Evolutionary conservation across 2,329 filamentous ascomycete genomes (phyloP).

Genomic region (Fusarium lateritium): DNA sequence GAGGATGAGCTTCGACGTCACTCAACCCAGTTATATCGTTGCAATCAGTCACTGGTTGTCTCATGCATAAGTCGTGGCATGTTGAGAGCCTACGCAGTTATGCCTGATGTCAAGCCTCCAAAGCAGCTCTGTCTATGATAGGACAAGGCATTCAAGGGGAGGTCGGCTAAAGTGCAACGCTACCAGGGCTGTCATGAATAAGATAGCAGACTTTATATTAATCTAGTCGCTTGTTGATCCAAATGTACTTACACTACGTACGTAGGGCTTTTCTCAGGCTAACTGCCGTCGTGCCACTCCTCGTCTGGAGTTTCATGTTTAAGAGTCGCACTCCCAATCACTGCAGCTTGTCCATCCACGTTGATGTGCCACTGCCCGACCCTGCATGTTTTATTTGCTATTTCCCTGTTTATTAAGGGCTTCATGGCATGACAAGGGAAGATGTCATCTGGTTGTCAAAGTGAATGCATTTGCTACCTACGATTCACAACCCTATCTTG

Average conservation of each 20-base stretch:
- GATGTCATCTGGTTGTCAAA: background rate
- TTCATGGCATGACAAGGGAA: background rate
- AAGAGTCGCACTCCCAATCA: background rate
- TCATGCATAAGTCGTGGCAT: slow-evolving; percentile 35
- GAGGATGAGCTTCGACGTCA: slow-evolving; percentile 8
- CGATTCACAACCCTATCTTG: too few species aligned
- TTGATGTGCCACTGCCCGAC: background rate
- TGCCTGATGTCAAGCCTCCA: slow-evolving; percentile 19
- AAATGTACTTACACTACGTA: background rate
- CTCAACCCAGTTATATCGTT: slow-evolving; percentile 7
- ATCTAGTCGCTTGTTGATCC: background rate
- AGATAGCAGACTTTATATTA: background rate
- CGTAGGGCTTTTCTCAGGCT: background rate
- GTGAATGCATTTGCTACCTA: background rate
- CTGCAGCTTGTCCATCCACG: background rate
- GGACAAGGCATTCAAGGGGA: background rate
- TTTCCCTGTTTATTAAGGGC: background rate
- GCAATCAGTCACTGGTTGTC: slow-evolving; percentile 15
- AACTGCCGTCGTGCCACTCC: background rate
- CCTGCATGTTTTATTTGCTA: background rate
- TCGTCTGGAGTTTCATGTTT: background rate
- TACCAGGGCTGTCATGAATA: background rate
- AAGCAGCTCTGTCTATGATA: slow-evolving; percentile 1
- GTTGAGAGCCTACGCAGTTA: slow-evolving; percentile 13
- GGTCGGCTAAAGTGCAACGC: background rate